Evolutionary conservation across 2,329 filamentous ascomycete species (phyloP), one percentile per base, ranked within the genome.

Genomic region (Epichloe baconii): DNA sequence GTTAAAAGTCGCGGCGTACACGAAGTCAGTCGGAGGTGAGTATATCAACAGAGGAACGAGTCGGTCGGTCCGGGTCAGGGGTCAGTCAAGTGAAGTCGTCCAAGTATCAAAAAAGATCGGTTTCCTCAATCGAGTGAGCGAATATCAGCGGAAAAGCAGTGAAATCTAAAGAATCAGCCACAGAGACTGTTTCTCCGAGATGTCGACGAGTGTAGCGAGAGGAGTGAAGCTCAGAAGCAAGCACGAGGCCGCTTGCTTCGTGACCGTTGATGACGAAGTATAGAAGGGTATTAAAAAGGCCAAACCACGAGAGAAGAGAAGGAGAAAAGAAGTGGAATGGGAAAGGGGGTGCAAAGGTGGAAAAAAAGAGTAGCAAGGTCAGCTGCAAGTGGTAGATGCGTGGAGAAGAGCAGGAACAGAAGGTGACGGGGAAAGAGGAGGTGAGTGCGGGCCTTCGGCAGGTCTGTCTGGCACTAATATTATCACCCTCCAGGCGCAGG

Each of bases 61-160:
- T 26, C 38, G 31, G 15, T 38, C 6, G n/a, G 34, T 37, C 14
- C 26, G 14, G 48, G 31, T 40, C 12, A 45, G n/a, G 17, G 3
- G 21, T 50, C 36, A 50, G n/a, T 50, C 36, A 50, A n/a, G 10
- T 34, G n/a, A 50, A 44, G 42, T 42, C 46, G 46, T 46, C 50
- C 7, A 36, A 35, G 14, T 35, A 36, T 49, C 38, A 17, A 34
- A 26, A 37, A 17, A 10, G 19, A 23, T 49, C 36, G 40, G 17
- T 11, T 43, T 49, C 40, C 26, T 43, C n/a, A n/a, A 26, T 47
- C 3, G 31, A 44, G 31, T 35, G 11, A 23, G 14, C 12, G 40
- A 15, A 34, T 49, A 41, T 49, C 38, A 19, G 31, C 43, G 34
- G 14, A 36, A 35, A 35, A 23, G 37, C 26, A 34, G 47, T 23